phyloP scores from a whole-genome alignment of 805 yeast species.

The Brettanomyces naardenensis region DNA sequence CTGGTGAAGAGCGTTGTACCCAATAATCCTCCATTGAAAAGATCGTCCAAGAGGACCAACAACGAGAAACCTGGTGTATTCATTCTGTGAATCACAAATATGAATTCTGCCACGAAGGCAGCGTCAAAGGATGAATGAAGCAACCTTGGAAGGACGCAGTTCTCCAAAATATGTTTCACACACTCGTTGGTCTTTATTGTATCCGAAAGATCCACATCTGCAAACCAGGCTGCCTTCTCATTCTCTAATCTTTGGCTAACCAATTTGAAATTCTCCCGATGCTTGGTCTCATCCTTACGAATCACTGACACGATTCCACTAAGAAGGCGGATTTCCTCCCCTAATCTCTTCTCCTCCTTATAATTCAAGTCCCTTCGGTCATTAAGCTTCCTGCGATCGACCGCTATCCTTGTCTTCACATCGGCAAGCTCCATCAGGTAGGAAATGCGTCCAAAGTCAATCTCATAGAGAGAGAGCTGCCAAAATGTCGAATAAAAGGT shows the following conservation, averaged over 20 bases:
- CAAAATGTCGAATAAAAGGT: conserved; percentile 59
- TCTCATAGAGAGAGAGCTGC: conserved; percentile 66
- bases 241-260: conserved; percentile 22
- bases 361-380: conserved; percentile 21
- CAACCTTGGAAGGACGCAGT: conserved; percentile 69
- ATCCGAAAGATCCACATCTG: background rate
- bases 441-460: conserved; percentile 40
- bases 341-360: conserved; percentile 18
- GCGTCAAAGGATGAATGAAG: conserved; percentile 82
- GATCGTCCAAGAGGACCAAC: conserved; percentile 32
- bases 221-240: conserved; percentile 34
- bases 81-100: conserved; percentile 40
- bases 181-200: conserved; percentile 1
- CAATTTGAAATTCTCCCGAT: conserved; percentile 31
- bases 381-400: conserved; percentile 29
- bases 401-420: conserved; percentile 27
- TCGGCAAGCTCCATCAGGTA: conserved; percentile 43
- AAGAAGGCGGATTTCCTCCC: conserved; percentile 19
- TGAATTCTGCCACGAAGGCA: conserved; percentile 52
- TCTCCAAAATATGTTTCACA: conserved; percentile 35
- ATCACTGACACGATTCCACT: conserved; percentile 22
- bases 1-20: conserved; percentile 57
- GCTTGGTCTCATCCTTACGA: conserved; percentile 36
- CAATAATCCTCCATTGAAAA: conserved; percentile 37
- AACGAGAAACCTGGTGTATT: conserved; percentile 28